Conservation (phyloP, 2,329 filamentous ascomycete species). For the Trichoderma arundinaceum region DNA sequence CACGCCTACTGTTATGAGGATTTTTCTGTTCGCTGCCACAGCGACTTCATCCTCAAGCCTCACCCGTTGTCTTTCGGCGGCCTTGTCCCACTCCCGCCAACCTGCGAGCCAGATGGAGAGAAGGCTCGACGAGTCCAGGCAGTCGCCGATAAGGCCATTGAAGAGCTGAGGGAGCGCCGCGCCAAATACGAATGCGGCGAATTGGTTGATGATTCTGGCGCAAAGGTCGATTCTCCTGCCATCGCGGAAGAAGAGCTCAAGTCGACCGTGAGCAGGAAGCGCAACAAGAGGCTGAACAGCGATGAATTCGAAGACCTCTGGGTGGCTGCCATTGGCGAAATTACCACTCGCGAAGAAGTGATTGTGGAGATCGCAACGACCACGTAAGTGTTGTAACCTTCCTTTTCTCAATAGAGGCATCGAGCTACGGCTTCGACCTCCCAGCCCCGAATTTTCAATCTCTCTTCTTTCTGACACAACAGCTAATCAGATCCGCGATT, state of each 20-base stretch:
- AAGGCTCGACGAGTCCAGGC: conserved; percentile 86
- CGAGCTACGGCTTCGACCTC: not conserved
- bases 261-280: conserved; percentile 73
- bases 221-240: conserved; percentile 61
- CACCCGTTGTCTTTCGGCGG: conserved; percentile 86
- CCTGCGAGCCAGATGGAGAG: conserved; percentile 92
- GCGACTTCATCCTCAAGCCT: conserved; percentile 81
- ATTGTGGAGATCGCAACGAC: conserved; percentile 49
- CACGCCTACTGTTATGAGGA: conserved; percentile 88
- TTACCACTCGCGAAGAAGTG: conserved; percentile 67
- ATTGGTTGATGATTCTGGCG: conserved; percentile 64
- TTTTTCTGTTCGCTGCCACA: conserved; percentile 79
- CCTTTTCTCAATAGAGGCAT: conserved; percentile 29
- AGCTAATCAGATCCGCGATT: conserved; percentile 87
- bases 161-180: conserved; percentile 81
- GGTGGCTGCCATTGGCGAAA: conserved; percentile 73
- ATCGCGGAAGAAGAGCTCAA: conserved; percentile 77
- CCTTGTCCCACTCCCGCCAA: conserved; percentile 81
- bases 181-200: conserved; percentile 92
- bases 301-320: conserved; percentile 92
- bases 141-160: conserved; percentile 85
- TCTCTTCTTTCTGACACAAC: conserved; percentile 55
- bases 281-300: conserved; percentile 81
- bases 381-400: conserved; percentile 56
- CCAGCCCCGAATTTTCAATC: conserved; percentile 15